Conservation (phyloP, 2,329 filamentous ascomycete genomes). For the Xylariaceae sp. region DNA sequence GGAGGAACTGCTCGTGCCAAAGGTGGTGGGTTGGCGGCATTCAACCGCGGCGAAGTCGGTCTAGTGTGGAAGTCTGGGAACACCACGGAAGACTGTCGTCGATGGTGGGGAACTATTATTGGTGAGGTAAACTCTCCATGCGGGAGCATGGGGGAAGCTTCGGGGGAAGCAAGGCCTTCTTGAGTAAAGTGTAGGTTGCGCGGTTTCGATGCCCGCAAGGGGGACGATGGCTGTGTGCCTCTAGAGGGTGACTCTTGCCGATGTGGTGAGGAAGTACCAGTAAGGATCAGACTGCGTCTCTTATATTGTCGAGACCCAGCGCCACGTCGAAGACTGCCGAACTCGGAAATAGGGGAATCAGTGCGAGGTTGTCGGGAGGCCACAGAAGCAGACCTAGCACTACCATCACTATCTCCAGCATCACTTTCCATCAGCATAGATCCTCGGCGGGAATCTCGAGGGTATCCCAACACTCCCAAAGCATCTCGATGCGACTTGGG, state of each 20-base stretch:
- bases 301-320: slow-evolving; percentile 79
- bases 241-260: slow-evolving; percentile 87
- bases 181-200: slow-evolving; percentile 55
- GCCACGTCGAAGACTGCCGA: slow-evolving; percentile 67
- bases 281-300: slow-evolving; percentile 77
- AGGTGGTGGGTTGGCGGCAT: slow-evolving; percentile 69
- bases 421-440: slow-evolving; percentile 83
- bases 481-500: slow-evolving; percentile 73
- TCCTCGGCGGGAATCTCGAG: slow-evolving; percentile 63
- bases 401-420: slow-evolving; percentile 79
- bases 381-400: slow-evolving; percentile 72
- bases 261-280: slow-evolving; percentile 70
- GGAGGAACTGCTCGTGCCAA: slow-evolving; percentile 85
- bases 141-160: slow-evolving; percentile 82
- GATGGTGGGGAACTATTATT: slow-evolving; percentile 59
- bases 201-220: slow-evolving; percentile 78
- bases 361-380: slow-evolving; percentile 66
- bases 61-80: slow-evolving; percentile 64
- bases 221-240: slow-evolving; percentile 70
- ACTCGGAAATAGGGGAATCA: slow-evolving; percentile 87
- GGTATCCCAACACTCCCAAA: slow-evolving; percentile 51
- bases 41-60: slow-evolving; percentile 74
- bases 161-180: slow-evolving; percentile 72
- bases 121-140: slow-evolving; percentile 78
- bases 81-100: slow-evolving; percentile 85